Evolutionary conservation across 768 basidiomycete genomes (phyloP).

Genomic region (Phaeotremella fagi): DNA sequence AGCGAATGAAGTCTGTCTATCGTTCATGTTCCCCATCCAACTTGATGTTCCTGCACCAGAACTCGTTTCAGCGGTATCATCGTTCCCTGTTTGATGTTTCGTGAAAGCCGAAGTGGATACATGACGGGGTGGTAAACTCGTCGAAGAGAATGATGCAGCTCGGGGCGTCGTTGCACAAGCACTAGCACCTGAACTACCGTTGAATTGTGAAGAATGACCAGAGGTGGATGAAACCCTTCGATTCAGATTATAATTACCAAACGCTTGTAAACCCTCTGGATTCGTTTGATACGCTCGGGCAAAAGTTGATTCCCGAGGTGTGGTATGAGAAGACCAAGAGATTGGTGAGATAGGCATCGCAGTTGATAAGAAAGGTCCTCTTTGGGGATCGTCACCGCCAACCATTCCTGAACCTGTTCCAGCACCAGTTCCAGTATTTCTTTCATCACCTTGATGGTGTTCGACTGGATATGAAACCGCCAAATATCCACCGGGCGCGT

Average conservation of each 20-base stretch:
- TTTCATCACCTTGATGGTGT: neutral
- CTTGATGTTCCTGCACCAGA: neutral
- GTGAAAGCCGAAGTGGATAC: slow-evolving; percentile 24
- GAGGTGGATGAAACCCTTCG: neutral
- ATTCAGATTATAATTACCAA: neutral
- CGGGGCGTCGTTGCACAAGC: neutral
- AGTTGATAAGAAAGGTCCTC: slow-evolving; percentile 18
- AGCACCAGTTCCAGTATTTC: neutral
- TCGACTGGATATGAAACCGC: neutral
- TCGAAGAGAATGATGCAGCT: slow-evolving; percentile 6
- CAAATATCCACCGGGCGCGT: neutral
- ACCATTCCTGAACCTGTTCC: neutral
- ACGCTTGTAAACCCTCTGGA: neutral
- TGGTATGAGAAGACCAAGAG: slow-evolving; percentile 10
- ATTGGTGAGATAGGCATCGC: slow-evolving; percentile 22
- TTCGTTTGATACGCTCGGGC: slow-evolving; percentile 10
- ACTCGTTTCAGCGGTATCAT: neutral
- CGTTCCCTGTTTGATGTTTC: too few relatives aligned
- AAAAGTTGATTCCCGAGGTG: slow-evolving; percentile 17
- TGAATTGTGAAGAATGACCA: too few relatives aligned
- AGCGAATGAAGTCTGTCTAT: neutral
- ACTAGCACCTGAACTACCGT: neutral
- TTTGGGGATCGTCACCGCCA: neutral
- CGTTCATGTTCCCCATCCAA: neutral
- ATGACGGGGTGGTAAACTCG: slow-evolving; percentile 8